Evolutionary conservation across 2,329 filamentous ascomycete species (phyloP).

Genomic region (Neonectria ditissima): DNA sequence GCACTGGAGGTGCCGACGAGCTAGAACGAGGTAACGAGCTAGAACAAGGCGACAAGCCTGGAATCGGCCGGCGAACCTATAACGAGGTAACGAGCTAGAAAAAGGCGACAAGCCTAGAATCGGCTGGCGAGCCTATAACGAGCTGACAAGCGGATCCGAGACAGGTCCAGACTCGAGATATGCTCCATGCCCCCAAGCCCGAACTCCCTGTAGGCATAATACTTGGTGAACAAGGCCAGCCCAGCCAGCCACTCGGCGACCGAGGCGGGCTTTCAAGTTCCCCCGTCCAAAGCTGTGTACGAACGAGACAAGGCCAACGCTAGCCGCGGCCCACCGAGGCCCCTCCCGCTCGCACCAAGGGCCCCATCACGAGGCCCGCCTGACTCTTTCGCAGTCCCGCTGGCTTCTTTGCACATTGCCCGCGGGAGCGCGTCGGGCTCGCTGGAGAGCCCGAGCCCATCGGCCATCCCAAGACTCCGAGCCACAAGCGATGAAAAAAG

Average conservation of each 20-base stretch:
- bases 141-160: not conserved
- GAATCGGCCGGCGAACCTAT: no score
- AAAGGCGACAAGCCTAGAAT: no score
- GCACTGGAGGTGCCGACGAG: no score
- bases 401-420: not conserved
- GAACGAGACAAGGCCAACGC: not conserved
- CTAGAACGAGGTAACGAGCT: no score
- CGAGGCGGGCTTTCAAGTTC: not conserved
- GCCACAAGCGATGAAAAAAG: not conserved
- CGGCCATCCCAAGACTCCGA: not conserved
- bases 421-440: not conserved
- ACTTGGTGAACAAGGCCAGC: not conserved
- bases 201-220: not conserved
- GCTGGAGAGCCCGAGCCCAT: not conserved
- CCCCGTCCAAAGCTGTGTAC: not conserved
- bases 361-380: not conserved
- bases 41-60: no score
- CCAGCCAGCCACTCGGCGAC: not conserved
- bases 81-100: no score
- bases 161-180: not conserved
- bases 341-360: not conserved
- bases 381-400: not conserved
- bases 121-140: not conserved
- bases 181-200: not conserved
- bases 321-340: not conserved